Conservation (phyloP, 2,329 filamentous ascomycete genomes). For the Massarina eburnea region DNA sequence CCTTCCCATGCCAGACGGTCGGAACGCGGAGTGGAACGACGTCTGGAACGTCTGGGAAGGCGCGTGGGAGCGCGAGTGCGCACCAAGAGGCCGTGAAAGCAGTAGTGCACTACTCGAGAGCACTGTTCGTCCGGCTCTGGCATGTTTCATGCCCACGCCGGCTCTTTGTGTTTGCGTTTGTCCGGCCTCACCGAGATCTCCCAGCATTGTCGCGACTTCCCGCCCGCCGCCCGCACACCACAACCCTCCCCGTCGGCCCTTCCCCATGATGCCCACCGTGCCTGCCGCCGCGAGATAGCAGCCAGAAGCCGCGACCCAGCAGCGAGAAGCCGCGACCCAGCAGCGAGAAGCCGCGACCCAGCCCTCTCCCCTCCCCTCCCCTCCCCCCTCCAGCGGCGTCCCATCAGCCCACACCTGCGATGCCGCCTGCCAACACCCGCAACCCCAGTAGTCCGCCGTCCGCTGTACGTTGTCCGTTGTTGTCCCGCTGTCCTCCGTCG, state of each 20-base stretch:
- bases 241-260: neutral
- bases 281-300: conserved; percentile 11
- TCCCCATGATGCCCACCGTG: conserved; percentile 18
- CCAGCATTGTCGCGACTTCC: conserved; percentile 1
- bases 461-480: conserved; percentile 15
- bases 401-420: conserved; percentile 11
- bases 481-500: neutral
- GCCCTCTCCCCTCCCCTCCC: no score
- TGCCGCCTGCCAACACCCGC: conserved; percentile 42
- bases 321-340: no score
- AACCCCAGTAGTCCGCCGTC: conserved; percentile 20
- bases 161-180: neutral
- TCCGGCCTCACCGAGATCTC: neutral
- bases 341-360: no score
- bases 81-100: no score
- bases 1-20: conserved; percentile 7
- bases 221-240: conserved; percentile 1
- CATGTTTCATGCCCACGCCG: neutral
- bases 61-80: neutral
- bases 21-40: conserved; percentile 4
- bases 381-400: neutral
- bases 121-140: no score
- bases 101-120: no score
- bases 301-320: no score
- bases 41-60: conserved; percentile 6